Evolutionary conservation across 1,139 yeast species (phyloP), one percentile per base, ranked within the genome.

Genomic region (Geotrichum phurueaensis): DNA sequence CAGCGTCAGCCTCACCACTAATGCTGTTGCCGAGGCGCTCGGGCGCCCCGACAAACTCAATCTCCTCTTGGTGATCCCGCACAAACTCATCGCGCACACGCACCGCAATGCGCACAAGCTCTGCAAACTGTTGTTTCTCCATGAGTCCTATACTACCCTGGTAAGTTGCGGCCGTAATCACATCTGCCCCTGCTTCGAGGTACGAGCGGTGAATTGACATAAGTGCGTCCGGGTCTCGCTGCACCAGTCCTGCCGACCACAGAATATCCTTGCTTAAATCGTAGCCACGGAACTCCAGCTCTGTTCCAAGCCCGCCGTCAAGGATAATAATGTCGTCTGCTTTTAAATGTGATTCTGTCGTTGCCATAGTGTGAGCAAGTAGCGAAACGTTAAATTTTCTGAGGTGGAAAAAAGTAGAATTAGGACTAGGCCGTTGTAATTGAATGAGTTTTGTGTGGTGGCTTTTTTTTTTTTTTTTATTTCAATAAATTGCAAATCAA

Each of bases 171-270:
- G 89, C 81, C 23, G 81, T 78, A 33, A 83, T 74, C 18, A 85
- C 71, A 60, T 84, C 81, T 1, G 87, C 82, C 0, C 91, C 89
- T 23, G 78, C 75, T 12, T 71, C 70, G 39, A 83, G 73, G 69
- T 84, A 86, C 25, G 75, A 75, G 51, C 69, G 63, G 69, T 86
- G 89, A 20, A 86, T 77, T n/a, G 74, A 66, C 43, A 73, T 69
- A n/a, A 87, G 76, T 29, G 76, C 70, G 12, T 74, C 70, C 0
- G 85, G 86, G 23, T 79, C 70, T n/a, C 77, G 73, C 7, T 81
- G 66, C 15, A 85, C 75, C 0, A 83, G 81, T 60, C 77, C 71
- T 0, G 87, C 86, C 1, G 89, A 83, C 94, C 92, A 87, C 20
- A 86, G 74, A 4, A 79, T 78, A 55, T 59, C 51, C 15, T 81